Base-by-base conservation (phyloP, 305 asterid species). In the Nicotiana rustica region DNA sequence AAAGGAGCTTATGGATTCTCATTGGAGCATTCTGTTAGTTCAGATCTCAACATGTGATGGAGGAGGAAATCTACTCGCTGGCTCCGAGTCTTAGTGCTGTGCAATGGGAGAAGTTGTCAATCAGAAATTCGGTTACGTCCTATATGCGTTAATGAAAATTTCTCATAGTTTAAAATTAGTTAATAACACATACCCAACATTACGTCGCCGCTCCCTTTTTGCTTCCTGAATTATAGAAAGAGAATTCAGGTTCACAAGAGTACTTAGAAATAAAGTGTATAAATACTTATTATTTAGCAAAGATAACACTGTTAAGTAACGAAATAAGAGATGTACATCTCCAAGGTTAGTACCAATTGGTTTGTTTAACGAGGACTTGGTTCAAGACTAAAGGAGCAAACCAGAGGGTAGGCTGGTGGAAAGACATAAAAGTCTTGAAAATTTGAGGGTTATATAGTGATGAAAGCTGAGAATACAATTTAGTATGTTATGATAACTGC, bases 1-100 rank as follows among this genome's bases (percentile, higher is more conserved):
- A 44, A 78, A 49, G 78, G 13, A 82, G 38, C 81, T 86, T 82
- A 90, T 47, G 96, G 86, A 69, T 91, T 14, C 62, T 73, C 79
- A 49, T 25, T 8, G 41, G 94, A 80, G 44, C 86, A 14, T 83
- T 87, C 85, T 5, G 92, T 79, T 75, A 96, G 97, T 89, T 95
- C 98, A 15, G 97, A 86, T 44, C 98, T 96, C 90, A 96, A 83
- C 97, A 96, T 95, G 79, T 90, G 99, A 91, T 95, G 99, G 87
- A 96, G 99, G 81, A 96, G 98, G 67, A 83, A 82, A 67, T 96
- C 98, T 57, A 95, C 97, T 84, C 98, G 93, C 89, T 91, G 97
- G 62, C 89, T 92, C 87, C 98, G 91, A 36, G 98, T 78, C 90
- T 91, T 93, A 18, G 88, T 82, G 64, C 98, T 96, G 98, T 86